Evolutionary conservation across 192 early-diverging fungal species (phyloP).

Genomic region (Fimicolochytrium jonesii): DNA sequence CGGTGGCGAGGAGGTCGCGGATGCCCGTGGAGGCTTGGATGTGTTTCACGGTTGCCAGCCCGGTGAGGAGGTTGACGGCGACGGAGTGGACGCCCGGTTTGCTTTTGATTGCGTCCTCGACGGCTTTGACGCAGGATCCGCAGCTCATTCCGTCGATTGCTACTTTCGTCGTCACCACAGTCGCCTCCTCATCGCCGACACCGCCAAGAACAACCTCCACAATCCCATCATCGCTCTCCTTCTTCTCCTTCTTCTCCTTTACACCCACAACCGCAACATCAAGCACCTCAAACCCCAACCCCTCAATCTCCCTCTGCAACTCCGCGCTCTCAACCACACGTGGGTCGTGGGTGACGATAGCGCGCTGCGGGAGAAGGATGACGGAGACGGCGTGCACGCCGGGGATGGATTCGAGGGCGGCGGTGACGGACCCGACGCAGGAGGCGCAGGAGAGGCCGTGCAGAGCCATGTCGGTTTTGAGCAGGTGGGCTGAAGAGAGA

Average conservation of each 20-base stretch:
- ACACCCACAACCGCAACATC: not conserved
- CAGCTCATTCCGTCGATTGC: conserved; percentile 48
- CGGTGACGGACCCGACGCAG: conserved; percentile 72
- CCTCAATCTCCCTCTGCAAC: conserved; percentile 58
- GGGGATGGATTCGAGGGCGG: conserved; percentile 39
- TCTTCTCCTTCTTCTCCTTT: not conserved
- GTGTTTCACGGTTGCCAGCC: conserved; percentile 45
- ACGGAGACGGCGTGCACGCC: conserved; percentile 54
- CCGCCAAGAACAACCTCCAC: conserved; percentile 7
- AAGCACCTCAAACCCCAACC: conserved; percentile 70
- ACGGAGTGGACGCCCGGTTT: conserved; percentile 21
- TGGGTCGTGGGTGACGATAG: conserved; percentile 45
- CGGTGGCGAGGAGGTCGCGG: conserved; percentile 54
- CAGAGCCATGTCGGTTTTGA: conserved; percentile 51
- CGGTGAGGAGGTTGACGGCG: conserved; percentile 34
- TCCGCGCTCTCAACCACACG: conserved; percentile 20
- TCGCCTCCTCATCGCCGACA: no score
- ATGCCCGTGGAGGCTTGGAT: conserved; percentile 51
- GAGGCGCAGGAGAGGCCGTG: conserved; percentile 84
- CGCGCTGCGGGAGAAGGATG: conserved; percentile 58
- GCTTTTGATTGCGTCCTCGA: conserved; percentile 25
- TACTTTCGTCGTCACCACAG: conserved; percentile 29
- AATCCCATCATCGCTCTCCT: not conserved
- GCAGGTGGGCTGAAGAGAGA: no score
- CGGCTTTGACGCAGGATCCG: conserved; percentile 38